These are phyloP conservation scores for Scalesia atractyloides DNA, from an alignment of 129 eudicot species.

Conservation along the genomic window DNA sequence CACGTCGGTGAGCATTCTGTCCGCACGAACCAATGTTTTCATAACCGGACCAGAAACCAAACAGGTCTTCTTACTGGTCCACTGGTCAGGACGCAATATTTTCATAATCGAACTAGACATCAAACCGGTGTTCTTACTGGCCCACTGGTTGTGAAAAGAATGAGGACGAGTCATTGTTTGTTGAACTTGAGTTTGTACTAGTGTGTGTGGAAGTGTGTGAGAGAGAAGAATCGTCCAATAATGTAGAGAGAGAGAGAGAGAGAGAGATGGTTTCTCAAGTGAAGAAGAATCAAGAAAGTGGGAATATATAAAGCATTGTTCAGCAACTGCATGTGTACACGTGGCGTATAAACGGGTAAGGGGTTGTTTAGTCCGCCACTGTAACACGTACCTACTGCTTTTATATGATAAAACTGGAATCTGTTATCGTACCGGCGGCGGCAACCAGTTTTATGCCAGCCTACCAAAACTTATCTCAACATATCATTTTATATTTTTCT, in stretches of 20 bases:
- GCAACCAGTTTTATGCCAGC: neutral
- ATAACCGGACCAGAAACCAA: no score
- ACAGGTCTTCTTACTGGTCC: no score
- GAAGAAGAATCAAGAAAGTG: neutral
- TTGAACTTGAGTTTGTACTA: neutral
- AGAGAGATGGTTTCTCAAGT: neutral
- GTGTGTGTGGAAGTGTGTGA: slow-evolving; percentile 5
- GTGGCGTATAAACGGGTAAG: neutral
- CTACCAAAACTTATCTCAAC: neutral
- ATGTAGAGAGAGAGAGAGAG: neutral
- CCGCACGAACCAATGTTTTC: neutral
- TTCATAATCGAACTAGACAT: no score
- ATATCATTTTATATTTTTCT: neutral
- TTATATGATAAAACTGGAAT: no score
- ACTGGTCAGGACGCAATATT: no score
- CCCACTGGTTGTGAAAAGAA: no score
- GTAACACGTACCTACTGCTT: slow-evolving; percentile 4
- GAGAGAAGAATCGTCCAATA: slow-evolving; percentile 10
- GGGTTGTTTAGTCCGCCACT: neutral
- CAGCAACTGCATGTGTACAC: slow-evolving; percentile 1
- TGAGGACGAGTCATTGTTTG: slow-evolving; percentile 28
- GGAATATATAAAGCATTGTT: neutral
- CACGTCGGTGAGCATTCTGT: slow-evolving; percentile 29
- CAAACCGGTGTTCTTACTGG: no score
- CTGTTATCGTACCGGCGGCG: neutral